Conservation (phyloP, 148 eudicot species). For the Heliosperma pusillum region DNA sequence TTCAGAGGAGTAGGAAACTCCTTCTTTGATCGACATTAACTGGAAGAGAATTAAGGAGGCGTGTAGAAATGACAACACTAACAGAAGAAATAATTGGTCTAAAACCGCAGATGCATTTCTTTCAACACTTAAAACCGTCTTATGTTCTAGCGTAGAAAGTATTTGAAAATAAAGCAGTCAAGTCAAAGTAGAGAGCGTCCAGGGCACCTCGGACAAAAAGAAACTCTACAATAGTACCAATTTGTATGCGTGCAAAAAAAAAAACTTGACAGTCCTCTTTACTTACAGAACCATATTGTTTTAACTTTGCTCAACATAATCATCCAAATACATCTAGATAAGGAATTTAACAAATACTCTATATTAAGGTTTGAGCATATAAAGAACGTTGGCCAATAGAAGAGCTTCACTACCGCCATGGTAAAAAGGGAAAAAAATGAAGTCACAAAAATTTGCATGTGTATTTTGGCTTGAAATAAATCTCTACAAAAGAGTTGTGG, state of each 20-base stretch:
- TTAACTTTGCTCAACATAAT: background rate
- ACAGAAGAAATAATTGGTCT: background rate
- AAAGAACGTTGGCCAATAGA: background rate
- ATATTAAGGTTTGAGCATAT: background rate
- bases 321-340: background rate
- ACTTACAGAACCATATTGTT: background rate
- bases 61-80: background rate
- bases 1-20: background rate
- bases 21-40: background rate
- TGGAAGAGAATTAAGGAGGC: background rate
- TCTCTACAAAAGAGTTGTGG: background rate
- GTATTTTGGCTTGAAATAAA: background rate
- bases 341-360: background rate
- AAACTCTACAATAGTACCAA: background rate
- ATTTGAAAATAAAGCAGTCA: background rate
- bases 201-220: background rate
- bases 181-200: background rate
- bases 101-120: background rate
- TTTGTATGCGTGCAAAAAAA: background rate
- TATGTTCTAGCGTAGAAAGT: background rate
- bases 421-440: background rate
- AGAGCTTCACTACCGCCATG: background rate
- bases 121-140: background rate
- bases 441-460: background rate
- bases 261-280: background rate